Conservation (phyloP, 2,329 filamentous ascomycete genomes). For the Talaromyces sp. region DNA sequence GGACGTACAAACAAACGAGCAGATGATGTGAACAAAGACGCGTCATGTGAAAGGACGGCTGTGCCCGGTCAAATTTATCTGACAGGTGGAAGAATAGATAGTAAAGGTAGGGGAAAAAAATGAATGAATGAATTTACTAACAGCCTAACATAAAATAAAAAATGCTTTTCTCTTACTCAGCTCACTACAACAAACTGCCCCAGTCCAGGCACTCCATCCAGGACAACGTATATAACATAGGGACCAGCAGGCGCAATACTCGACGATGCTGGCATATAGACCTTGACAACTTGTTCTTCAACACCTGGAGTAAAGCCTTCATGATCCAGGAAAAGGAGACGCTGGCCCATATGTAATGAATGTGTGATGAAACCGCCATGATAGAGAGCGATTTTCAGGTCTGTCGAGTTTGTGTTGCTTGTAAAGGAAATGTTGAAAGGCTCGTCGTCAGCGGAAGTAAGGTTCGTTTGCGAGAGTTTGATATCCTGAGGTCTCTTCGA, state of each 20-base stretch:
- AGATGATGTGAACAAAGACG: neutral
- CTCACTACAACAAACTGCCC: slow-evolving; percentile 50
- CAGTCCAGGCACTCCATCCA: slow-evolving; percentile 53
- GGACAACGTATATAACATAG: slow-evolving; percentile 59
- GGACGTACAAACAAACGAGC: neutral
- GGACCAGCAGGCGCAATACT: slow-evolving; percentile 58
- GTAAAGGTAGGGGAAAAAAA: neutral
- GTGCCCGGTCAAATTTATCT: neutral
- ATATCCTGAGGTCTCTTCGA: slow-evolving; percentile 50
- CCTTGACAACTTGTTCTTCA: slow-evolving; percentile 47
- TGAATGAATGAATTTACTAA: neutral
- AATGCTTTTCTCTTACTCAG: neutral
- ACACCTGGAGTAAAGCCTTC: slow-evolving; percentile 46
- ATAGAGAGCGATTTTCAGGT: slow-evolving; percentile 53
- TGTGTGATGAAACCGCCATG: slow-evolving; percentile 62
- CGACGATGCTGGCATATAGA: slow-evolving; percentile 54
- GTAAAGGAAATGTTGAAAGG: slow-evolving; percentile 51
- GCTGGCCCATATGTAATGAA: slow-evolving; percentile 60
- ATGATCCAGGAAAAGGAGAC: slow-evolving; percentile 54
- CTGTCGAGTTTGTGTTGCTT: slow-evolving; percentile 41
- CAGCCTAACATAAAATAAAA: neutral
- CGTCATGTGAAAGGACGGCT: neutral
- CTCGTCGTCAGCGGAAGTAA: slow-evolving; percentile 45
- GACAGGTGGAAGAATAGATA: neutral
- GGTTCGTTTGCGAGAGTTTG: slow-evolving; percentile 41